Percentiles rank a stretch among this genome's conserved stretches.
phyloP scores from a whole-genome alignment of 2,329 filamentous ascomycete genomes.

The Xylaria sp. region DNA sequence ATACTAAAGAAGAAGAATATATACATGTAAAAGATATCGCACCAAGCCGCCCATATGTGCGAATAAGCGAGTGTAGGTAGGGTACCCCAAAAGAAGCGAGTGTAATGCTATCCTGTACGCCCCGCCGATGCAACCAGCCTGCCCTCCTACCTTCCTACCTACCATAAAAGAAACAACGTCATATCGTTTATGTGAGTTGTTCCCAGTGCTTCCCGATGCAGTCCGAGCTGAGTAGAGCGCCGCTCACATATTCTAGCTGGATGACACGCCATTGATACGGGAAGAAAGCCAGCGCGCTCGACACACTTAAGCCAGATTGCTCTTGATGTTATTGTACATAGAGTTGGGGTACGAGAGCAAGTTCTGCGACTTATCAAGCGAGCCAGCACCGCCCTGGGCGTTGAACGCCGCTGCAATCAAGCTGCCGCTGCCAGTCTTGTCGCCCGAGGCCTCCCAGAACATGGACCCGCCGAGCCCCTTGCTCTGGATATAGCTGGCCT shows the following conservation, averaged over 20 bases:
- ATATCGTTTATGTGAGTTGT: not conserved
- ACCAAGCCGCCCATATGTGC: slow-evolving; percentile 7
- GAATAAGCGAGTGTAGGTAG: slow-evolving; percentile 21
- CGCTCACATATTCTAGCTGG: slow-evolving; percentile 18
- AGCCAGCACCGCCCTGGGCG: slow-evolving; percentile 42
- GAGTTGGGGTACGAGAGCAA: slow-evolving; percentile 47
- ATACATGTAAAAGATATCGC: slow-evolving; percentile 22
- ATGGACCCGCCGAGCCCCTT: slow-evolving; percentile 78
- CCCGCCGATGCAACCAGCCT: slow-evolving; percentile 22
- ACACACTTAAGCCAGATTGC: slow-evolving; percentile 38
- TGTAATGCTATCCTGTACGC: slow-evolving; percentile 22
- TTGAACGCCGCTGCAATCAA: slow-evolving; percentile 61
- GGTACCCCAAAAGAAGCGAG: slow-evolving; percentile 26
- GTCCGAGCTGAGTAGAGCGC: slow-evolving; percentile 20
- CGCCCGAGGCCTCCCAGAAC: slow-evolving; percentile 86
- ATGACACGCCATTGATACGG: slow-evolving; percentile 23
- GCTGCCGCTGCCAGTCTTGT: slow-evolving; percentile 68
- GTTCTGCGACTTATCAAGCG: slow-evolving; percentile 45
- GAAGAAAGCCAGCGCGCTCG: not conserved
- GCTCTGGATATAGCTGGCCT: slow-evolving; percentile 72
- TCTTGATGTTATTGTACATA: slow-evolving; percentile 48
- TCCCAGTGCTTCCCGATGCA: not conserved
- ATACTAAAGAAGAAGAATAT: slow-evolving; percentile 24
- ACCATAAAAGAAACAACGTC: slow-evolving; percentile 3
- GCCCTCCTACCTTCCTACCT: not conserved